Evolutionary conservation across 352 stramenopile genomes (phyloP), one percentile per base, ranked within the genome.

Genomic region (Globisporangium rhizosaccharum): DNA sequence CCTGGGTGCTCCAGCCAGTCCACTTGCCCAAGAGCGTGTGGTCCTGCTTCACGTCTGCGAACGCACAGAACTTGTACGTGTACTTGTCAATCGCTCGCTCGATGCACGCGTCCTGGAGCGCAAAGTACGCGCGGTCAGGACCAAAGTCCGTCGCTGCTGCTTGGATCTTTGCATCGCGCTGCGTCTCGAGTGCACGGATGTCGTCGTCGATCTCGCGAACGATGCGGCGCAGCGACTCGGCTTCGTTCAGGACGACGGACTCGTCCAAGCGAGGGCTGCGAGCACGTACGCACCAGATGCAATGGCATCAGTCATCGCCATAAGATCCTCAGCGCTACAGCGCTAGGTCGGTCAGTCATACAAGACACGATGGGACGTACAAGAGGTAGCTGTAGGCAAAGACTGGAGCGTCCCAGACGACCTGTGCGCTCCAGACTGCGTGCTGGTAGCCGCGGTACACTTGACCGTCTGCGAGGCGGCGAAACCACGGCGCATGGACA

Each of bases 61-160:
- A 97, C 0, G 83, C 68, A 62, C 88, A 97, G 17, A 96, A 73
- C 50, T 92, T 94, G 75, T 96, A 97, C 47, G 66, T 63, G 68
- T 97, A 97, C 72, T 90, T 87, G 73, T 92, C 85, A 26, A 94
- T 76, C 50, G 79, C 71, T 46, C 84, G 88, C 62, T 87, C 74
- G 28, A 91, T 77, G 55, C 88, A 96, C 56, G 81, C 63, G 33
- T 90, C 76, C 51, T 90, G 87, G 12, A 96, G 67, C 28, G 70
- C 68, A 59, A 79, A 92, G 61, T 82, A 95, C n/a, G 76, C 79
- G 9, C 76, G 65, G 44, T 93, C 65, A 0, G 79, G 77, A 10
- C 87, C 87, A 49, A 85, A 96, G 60, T 91, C 79, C 48, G 75
- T 70, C 42, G 61, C 65, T 11, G 71, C 66, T 20, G 76, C 69